A percentile compares a stretch with the other conserved stretches of the same genome.
phyloP scores from a whole-genome alignment of 1,139 yeast genomes.

The Taphrina betulina region DNA sequence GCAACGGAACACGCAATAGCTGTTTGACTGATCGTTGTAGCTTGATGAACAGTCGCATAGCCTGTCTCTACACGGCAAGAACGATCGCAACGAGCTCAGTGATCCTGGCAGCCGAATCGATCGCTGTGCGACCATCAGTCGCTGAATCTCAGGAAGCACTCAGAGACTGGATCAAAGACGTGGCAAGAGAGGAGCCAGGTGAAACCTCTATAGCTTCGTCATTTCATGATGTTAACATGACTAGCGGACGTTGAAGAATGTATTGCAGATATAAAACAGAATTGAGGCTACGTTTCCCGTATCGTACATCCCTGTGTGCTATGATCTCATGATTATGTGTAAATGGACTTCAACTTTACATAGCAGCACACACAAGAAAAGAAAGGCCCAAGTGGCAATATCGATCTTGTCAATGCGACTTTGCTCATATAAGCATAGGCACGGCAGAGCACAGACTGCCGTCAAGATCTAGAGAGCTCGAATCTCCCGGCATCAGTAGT shows the following conservation, averaged over 20 bases:
- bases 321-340: too few species aligned
- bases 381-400: too few species aligned
- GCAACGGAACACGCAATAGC: not conserved
- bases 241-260: not conserved
- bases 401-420: too few species aligned
- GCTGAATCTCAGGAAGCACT: constrained; percentile 1
- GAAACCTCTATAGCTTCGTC: not conserved
- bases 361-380: too few species aligned
- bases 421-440: too few species aligned
- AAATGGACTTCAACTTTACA: too few species aligned
- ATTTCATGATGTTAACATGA: not conserved
- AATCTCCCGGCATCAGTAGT: too few species aligned
- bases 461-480: too few species aligned
- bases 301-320: too few species aligned
- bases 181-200: constrained; percentile 14
- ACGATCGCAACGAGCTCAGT: constrained; percentile 21
- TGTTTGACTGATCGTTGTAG: not conserved
- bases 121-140: not conserved
- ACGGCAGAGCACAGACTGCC: too few species aligned
- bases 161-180: not conserved
- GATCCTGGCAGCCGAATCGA: constrained; percentile 4
- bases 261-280: constrained; percentile 5
- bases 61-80: constrained; percentile 13
- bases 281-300: too few species aligned
- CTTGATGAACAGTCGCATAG: not conserved